Conservation (phyloP, 2,329 filamentous ascomycete genomes). For the Orbilia ellipsospora region DNA sequence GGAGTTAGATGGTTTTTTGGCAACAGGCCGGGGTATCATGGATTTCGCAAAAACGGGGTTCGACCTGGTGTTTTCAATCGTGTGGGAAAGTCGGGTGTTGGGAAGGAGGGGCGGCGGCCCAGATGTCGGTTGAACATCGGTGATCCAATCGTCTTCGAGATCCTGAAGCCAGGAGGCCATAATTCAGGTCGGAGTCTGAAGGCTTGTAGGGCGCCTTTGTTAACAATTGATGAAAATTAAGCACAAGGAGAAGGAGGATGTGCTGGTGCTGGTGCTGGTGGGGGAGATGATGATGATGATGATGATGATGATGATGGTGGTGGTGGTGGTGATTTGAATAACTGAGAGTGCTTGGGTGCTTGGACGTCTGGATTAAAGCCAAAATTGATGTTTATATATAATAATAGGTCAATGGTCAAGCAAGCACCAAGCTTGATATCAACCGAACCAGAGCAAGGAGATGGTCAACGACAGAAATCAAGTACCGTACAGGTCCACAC, state of each 20-base stretch:
- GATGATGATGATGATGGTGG: too few relatives aligned
- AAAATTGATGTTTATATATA: too few relatives aligned
- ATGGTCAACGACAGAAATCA: too few relatives aligned
- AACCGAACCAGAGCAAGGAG: too few relatives aligned
- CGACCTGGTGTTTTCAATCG: not conserved
- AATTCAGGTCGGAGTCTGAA: not conserved
- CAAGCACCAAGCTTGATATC: too few relatives aligned
- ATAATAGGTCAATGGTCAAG: too few relatives aligned
- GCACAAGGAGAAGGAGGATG: not conserved
- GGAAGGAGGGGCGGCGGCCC: not conserved
- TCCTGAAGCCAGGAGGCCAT: conserved; percentile 44
- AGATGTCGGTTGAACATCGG: conserved; percentile 23
- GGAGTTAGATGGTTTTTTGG: conserved; percentile 14
- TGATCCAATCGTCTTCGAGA: conserved; percentile 48
- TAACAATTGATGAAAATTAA: too few relatives aligned
- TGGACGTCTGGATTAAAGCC: too few relatives aligned
- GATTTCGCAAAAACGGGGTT: conserved; percentile 26
- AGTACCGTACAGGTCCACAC: too few relatives aligned
- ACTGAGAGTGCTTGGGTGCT: too few relatives aligned
- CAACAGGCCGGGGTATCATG: conserved; percentile 39
- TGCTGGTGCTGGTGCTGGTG: not conserved
- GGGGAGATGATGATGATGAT: too few relatives aligned
- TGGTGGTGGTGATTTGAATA: too few relatives aligned
- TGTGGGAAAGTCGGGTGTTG: not conserved
- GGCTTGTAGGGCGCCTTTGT: not conserved